Base-by-base conservation (phyloP, 768 basidiomycete genomes). In the Boletus reticuloceps region DNA sequence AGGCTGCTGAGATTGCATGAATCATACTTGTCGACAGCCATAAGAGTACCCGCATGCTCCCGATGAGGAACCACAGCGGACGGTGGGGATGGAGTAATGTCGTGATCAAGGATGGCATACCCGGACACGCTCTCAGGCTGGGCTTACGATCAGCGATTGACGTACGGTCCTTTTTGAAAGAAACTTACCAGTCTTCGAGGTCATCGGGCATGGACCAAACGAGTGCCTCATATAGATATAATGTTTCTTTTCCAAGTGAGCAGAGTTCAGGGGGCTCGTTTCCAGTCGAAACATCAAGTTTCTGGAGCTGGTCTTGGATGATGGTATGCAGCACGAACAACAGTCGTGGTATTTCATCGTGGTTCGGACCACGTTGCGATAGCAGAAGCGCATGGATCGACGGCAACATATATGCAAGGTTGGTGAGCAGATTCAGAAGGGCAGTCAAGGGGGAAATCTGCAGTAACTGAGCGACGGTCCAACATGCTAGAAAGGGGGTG, bases 191-290 rank as follows among this genome's bases (percentile, higher is more conserved):
- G 38, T 74, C 62, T 27, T 77, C 72, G 8, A 73, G 59, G 13
- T 81, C 78, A 14, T 78, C 76, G 2, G 78, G 69, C 29, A 74
- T 64, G 52, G 74, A 74, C 74, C 79, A 82, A 51, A 77, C 78
- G 31, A 89, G 58, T 0, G 76, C 73, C 63, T 88, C 84, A 14
- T 88, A 68, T 14, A 89, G 70, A 8, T 71, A 70, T 2, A 84
- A 51, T 0, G 71, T 70, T 58, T 80, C 77, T 38, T 59, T 65
- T 25, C 74, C 78, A 6, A 87, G 70, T 19, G 55, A 52, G 45
- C 56, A 50, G 38, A 72, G 59, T 4, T 58, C 65, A 0, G 58
- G 55, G 25, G 57, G 69, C 4, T 65, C 62, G 14, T 68, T 58
- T 25, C 59, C 68, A 25, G 58, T 55, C 17, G 64, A 62, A 39